Evolutionary conservation across 2,329 filamentous ascomycete species (phyloP).

Genomic region (Colletotrichum sp.): DNA sequence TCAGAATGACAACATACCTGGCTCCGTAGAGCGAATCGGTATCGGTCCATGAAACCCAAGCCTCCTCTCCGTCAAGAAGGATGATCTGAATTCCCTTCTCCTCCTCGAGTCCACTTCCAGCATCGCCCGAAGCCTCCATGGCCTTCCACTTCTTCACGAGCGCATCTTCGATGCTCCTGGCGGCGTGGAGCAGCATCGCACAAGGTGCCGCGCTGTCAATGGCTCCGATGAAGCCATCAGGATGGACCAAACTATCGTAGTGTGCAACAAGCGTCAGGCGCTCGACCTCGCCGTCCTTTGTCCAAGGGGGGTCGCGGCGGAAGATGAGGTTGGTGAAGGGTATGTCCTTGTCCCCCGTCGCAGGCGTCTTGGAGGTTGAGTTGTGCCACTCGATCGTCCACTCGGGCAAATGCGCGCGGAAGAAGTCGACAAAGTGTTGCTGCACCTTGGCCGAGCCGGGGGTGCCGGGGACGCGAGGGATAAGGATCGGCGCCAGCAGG

Average conservation of each 20-base stretch:
- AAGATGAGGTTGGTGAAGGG: conserved; percentile 90
- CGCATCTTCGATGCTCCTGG: conserved; percentile 78
- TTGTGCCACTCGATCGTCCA: conserved; percentile 90
- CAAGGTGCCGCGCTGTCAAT: conserved; percentile 94
- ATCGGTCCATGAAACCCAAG: conserved; percentile 80
- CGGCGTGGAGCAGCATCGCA: conserved; percentile 89
- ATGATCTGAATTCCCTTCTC: conserved; percentile 87
- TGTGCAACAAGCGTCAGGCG: conserved; percentile 89
- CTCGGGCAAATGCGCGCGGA: conserved; percentile 72
- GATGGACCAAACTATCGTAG: conserved; percentile 85
- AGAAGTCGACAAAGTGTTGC: conserved; percentile 85
- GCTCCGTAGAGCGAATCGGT: conserved; percentile 89
- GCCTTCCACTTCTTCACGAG: conserved; percentile 82
- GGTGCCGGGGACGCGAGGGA: conserved; percentile 88
- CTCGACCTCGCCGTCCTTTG: conserved; percentile 74
- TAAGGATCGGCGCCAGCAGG: conserved; percentile 85
- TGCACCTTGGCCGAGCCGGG: conserved; percentile 75
- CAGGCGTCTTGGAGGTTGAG: conserved; percentile 83
- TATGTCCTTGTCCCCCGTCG: conserved; percentile 71
- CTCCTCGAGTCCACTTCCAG: conserved; percentile 66
- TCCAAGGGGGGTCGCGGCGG: conserved; percentile 86
- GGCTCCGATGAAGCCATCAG: conserved; percentile 89
- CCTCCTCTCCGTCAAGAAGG: conserved; percentile 92
- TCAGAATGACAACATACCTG: conserved; percentile 53
- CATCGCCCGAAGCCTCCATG: conserved; percentile 66